phyloP scores from a whole-genome alignment of 2,329 filamentous ascomycete species.

The Xylaria sp. region DNA sequence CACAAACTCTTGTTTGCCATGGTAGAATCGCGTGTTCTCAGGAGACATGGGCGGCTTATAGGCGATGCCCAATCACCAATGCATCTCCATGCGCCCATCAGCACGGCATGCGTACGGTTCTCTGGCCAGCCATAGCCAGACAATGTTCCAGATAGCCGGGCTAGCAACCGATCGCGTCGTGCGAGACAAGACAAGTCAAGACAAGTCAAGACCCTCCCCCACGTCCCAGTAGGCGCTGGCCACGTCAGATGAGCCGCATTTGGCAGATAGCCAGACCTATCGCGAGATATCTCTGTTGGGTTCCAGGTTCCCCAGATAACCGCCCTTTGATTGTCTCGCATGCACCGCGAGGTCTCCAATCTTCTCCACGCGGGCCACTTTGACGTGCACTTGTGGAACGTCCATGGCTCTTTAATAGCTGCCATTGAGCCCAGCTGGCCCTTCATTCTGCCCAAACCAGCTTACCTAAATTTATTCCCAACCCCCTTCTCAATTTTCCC shows the following conservation, averaged over 20 bases:
- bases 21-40: constrained; percentile 23
- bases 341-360: constrained; percentile 12
- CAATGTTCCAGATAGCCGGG: constrained; percentile 15
- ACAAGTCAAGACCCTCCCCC: constrained; percentile 31
- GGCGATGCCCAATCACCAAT: constrained; percentile 31
- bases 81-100: constrained; percentile 30
- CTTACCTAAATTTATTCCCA: neutral
- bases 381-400: constrained; percentile 44
- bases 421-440: constrained; percentile 23
- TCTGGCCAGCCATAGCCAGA: neutral
- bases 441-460: constrained; percentile 6
- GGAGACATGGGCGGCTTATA: constrained; percentile 16
- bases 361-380: constrained; percentile 46
- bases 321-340: constrained; percentile 22
- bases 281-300: constrained; percentile 27
- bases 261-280: constrained; percentile 3
- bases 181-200: constrained; percentile 1
- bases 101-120: constrained; percentile 18
- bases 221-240: constrained; percentile 44
- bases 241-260: constrained; percentile 48
- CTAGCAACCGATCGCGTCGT: constrained; percentile 22
- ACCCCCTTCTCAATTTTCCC: neutral
- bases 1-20: constrained; percentile 17
- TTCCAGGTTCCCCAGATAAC: constrained; percentile 27
- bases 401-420: constrained; percentile 38